phyloP scores from a whole-genome alignment of 139 green algal species.

The Picochlorum sp. region DNA sequence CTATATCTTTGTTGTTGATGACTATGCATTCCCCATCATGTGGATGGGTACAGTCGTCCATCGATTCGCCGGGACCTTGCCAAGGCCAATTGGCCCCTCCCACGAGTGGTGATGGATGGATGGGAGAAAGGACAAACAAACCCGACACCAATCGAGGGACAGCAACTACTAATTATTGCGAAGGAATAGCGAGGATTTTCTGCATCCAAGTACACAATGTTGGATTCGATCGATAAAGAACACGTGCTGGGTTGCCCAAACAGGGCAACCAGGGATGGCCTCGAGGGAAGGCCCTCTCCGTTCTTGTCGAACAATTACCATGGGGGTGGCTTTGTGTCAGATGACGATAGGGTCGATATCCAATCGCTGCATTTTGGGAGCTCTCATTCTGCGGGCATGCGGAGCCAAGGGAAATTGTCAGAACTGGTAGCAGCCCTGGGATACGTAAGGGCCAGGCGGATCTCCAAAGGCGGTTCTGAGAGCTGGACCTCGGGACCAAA shows the following conservation, averaged over 20 bases:
- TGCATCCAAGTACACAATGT: not conserved
- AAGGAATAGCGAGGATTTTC: not conserved
- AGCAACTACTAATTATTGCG: too few relatives aligned
- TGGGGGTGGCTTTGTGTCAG: conserved; percentile 26
- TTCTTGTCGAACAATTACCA: conserved; percentile 27
- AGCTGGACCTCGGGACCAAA: conserved; percentile 28
- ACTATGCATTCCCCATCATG: too few relatives aligned
- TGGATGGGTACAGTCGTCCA: too few relatives aligned
- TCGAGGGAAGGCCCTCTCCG: conserved; percentile 14
- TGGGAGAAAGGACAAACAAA: too few relatives aligned
- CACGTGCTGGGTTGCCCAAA: conserved; percentile 12
- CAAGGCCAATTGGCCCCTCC: too few relatives aligned
- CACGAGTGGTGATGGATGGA: too few relatives aligned
- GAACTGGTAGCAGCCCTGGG: not conserved
- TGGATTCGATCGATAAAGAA: not conserved
- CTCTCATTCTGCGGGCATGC: conserved; percentile 8
- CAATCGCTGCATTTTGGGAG: conserved; percentile 26
- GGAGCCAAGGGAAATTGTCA: not conserved
- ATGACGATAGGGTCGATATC: conserved; percentile 27
- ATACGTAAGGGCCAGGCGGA: too few relatives aligned
- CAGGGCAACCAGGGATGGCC: conserved; percentile 18
- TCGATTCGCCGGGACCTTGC: too few relatives aligned
- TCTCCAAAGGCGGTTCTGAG: conserved; percentile 19
- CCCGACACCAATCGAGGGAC: too few relatives aligned
- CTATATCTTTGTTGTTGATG: not conserved